A percentile compares a stretch with the other conserved stretches of the same genome.
These are phyloP conservation scores for Flaveria bidentis DNA, from an alignment of 129 eudicot species.

Conservation along the genomic window DNA sequence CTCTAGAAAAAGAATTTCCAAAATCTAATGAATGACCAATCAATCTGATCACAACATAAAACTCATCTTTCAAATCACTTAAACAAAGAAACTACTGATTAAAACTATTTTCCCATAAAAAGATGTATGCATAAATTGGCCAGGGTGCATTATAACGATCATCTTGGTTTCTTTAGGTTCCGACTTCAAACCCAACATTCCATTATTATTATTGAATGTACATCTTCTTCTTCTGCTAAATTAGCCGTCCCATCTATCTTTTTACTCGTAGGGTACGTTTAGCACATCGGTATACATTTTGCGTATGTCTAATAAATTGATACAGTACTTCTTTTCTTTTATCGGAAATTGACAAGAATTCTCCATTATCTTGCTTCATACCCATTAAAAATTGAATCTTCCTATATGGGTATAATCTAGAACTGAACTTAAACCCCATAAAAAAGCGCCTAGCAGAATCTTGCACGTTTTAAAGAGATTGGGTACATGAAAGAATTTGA, in stretches of 20 bases:
- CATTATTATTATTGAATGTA: too few relatives aligned
- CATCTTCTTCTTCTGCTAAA: too few relatives aligned
- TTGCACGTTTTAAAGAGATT: conserved; percentile 55
- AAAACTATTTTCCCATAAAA: conserved; percentile 4
- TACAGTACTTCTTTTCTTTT: too few relatives aligned
- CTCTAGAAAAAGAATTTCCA: conserved; percentile 18
- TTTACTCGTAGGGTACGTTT: too few relatives aligned
- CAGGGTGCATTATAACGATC: conserved; percentile 3
- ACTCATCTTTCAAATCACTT: background rate
- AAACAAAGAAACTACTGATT: conserved; percentile 30
- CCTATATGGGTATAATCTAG: too few relatives aligned
- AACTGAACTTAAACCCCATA: background rate
- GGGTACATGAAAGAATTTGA: conserved; percentile 73
- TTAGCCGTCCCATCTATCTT: too few relatives aligned
- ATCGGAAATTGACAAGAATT: too few relatives aligned
- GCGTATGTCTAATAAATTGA: too few relatives aligned
- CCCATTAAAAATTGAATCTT: too few relatives aligned
- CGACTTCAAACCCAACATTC: conserved; percentile 9
- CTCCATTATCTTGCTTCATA: too few relatives aligned
- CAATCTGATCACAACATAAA: conserved; percentile 32
- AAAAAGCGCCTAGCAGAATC: conserved; percentile 41
- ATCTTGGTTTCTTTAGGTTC: conserved; percentile 15
- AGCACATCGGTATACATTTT: too few relatives aligned
- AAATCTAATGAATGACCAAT: conserved; percentile 41
- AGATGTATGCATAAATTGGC: conserved; percentile 10